Percentiles rank a stretch among this genome's conserved stretches.
Evolutionary conservation across 2,329 filamentous ascomycete species (phyloP).

Genomic region (Aspergillus japonicus): DNA sequence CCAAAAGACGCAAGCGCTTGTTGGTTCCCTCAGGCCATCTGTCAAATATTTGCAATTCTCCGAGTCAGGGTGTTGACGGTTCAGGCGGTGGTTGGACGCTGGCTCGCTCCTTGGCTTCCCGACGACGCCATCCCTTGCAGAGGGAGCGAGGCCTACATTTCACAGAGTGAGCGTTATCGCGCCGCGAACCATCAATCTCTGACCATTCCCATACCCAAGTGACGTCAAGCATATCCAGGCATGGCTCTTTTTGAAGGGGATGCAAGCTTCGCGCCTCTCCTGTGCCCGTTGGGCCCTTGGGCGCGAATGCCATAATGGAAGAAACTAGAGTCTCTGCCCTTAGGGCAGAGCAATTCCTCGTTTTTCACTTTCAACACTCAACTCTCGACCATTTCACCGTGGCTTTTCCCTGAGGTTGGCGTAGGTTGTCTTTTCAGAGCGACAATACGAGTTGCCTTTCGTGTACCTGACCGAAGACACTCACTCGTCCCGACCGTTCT

Average conservation of each 20-base stretch:
- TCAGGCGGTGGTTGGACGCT: slow-evolving; percentile 22
- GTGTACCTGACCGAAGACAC: slow-evolving; percentile 15
- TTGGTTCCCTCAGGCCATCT: slow-evolving; percentile 9
- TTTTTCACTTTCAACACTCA: slow-evolving; percentile 12
- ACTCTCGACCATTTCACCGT: slow-evolving; percentile 14
- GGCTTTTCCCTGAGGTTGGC: slow-evolving; percentile 9
- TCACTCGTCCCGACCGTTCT: slow-evolving; percentile 11
- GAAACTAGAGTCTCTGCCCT: slow-evolving; percentile 21
- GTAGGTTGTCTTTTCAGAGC: slow-evolving; percentile 4
- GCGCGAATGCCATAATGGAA: slow-evolving; percentile 24
- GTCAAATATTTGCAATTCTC: slow-evolving; percentile 20
- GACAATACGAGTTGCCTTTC: slow-evolving; percentile 15
- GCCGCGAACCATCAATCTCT: slow-evolving; percentile 27
- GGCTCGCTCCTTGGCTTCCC: slow-evolving; percentile 23
- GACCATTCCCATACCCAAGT: slow-evolving; percentile 36
- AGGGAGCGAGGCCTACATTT: slow-evolving; percentile 19
- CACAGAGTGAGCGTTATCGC: slow-evolving; percentile 32
- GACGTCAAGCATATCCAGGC: slow-evolving; percentile 41
- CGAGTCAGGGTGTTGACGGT: slow-evolving; percentile 20
- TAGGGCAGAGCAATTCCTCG: slow-evolving; percentile 23
- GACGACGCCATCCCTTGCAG: slow-evolving; percentile 36
- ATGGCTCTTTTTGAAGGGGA: slow-evolving; percentile 38
- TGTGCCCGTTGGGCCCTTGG: slow-evolving; percentile 32
- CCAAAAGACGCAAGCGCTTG: neutral
- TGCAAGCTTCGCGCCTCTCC: slow-evolving; percentile 33